Base-by-base conservation (phyloP, 495 filamentous ascomycete species). In the Tuber microsphaerosporum region DNA sequence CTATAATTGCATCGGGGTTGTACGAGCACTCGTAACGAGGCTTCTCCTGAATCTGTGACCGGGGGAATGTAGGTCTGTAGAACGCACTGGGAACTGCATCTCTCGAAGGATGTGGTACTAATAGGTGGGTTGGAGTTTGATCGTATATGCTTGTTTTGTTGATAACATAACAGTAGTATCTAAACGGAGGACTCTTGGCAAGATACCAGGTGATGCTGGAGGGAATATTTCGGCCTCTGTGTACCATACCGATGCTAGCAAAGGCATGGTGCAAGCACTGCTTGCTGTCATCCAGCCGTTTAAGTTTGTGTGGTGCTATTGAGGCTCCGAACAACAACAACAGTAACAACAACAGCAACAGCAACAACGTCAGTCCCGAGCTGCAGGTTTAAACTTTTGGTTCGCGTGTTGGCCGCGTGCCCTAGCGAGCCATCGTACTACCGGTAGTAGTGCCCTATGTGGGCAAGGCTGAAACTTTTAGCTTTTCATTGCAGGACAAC, bases 391-490 rank as follows among this genome's bases (percentile, higher is more conserved):
- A 31, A 65, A 65, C n/a, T 31, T 31, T 65, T 65, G 56, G 56
- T 65, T 65, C 26, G 56, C 26, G 12, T 65, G 56, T 65, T 31
- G 56, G 56, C n/a, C 56, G 56, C 56, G 56, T 65, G 56, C 16
- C 48, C 56, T 65, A n/a, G 56, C 56, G 12, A 65, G 56, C 56
- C 56, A 65, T n/a, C n/a, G 56, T 65, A n/a, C n/a, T n/a, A n/a
- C n/a, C n/a, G n/a, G n/a, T n/a, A n/a, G n/a, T n/a, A 14, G 56
- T 2, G 3, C 22, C 26, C 2, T 65, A 31, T 65, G 56, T 65
- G 26, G 56, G 56, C 56, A 65, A 65, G n/a, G 56, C 56, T 65
- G 56, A 65, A 65, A 31, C n/a, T 65, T 65, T 65, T 31, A 65
- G 56, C 56, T 16, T 26, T 31, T 16, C n/a, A 31, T 65, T 31